Conservation (phyloP, 108 stramenopile species). For the Schizochytrium sp. region DNA sequence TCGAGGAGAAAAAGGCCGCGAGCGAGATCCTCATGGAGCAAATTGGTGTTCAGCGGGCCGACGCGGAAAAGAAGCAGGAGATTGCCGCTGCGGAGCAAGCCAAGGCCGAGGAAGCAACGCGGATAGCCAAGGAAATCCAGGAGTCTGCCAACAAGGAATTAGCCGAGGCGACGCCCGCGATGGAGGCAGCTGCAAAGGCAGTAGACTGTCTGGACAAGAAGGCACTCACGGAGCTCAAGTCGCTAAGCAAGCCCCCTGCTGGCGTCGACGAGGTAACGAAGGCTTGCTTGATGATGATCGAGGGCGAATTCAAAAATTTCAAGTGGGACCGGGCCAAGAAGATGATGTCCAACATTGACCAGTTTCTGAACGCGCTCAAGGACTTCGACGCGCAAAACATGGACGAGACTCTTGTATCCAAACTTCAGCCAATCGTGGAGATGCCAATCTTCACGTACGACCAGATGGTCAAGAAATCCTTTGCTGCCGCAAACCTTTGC, state of each 20-base stretch:
- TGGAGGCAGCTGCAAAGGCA: conserved; percentile 73
- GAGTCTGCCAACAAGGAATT: conserved; percentile 66
- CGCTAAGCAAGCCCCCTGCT: conserved; percentile 62
- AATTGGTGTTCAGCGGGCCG: conserved; percentile 64
- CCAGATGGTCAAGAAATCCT: conserved; percentile 70
- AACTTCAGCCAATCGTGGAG: conserved; percentile 65
- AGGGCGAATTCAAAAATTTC: conserved; percentile 68
- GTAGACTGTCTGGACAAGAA: conserved; percentile 70
- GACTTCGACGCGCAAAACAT: conserved; percentile 66
- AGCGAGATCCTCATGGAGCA: conserved; percentile 66
- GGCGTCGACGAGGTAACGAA: conserved; percentile 70
- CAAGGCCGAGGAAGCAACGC: conserved; percentile 62
- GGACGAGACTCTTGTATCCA: conserved; percentile 69
- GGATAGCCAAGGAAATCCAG: conserved; percentile 62
- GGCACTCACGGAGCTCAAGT: conserved; percentile 77
- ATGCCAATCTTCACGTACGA: conserved; percentile 55
- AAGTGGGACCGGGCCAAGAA: conserved; percentile 73
- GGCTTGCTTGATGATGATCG: conserved; percentile 68
- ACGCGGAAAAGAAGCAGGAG: conserved; percentile 69
- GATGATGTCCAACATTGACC: conserved; percentile 78
- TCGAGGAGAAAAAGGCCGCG: conserved; percentile 72
- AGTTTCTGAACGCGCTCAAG: conserved; percentile 61
- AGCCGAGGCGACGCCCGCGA: conserved; percentile 72
- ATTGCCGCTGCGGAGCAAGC: conserved; percentile 62
- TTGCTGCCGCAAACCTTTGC: conserved; percentile 74